Base-by-base conservation (phyloP, 257 asterid genomes). In the Nicotiana benthamiana region DNA sequence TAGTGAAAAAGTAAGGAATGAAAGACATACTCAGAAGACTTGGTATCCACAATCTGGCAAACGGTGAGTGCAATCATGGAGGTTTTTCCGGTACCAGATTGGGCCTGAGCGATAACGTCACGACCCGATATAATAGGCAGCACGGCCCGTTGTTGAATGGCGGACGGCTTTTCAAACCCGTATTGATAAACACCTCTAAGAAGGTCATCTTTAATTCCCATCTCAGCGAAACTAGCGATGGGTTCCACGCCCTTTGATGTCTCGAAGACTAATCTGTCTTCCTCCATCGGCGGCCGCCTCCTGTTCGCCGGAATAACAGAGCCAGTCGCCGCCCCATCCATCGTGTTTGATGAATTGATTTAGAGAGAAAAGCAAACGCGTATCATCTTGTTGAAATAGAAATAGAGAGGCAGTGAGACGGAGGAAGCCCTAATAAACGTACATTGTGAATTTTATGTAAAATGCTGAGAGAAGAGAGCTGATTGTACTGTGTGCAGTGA, bases 31-130 rank as follows among this genome's bases (percentile, higher is more conserved):
- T 95, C 98, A 1, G 97, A 90, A 1, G 98, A 93, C 87, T 89
- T 95, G 85, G 97, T 94, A 67, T 94, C 97, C 17, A 83, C 98
- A 78, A 91, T 83, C 79, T 94, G 97, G 82, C 97, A 93, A 80
- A 94, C 97, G 52, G 98, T 75, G 77, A 94, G 96, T 36, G 97
- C 97, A 90, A 94, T 94, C 98, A 94, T 93, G 76, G 98, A 94
- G 52, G 97, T 93, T 80, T 94, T 94, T 1, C 98, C 98, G 16
- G 97, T 93, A 61, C 97, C 97, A 5, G 97, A 90, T 80, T 94
- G 98, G 34, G 98, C 98, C 86, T 93, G 97, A 60, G 97, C 98
- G 6, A 93, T 94, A 75, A 94, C 97, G 70, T 94, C 98, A 48
- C 98, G 97, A 1, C 97, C 97, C 27, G 89, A 77, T 30, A 94